These are phyloP conservation scores for sunflower (Helianthus annuus) DNA, from an alignment of 129 eudicot genomes.

Conservation along the genomic window DNA sequence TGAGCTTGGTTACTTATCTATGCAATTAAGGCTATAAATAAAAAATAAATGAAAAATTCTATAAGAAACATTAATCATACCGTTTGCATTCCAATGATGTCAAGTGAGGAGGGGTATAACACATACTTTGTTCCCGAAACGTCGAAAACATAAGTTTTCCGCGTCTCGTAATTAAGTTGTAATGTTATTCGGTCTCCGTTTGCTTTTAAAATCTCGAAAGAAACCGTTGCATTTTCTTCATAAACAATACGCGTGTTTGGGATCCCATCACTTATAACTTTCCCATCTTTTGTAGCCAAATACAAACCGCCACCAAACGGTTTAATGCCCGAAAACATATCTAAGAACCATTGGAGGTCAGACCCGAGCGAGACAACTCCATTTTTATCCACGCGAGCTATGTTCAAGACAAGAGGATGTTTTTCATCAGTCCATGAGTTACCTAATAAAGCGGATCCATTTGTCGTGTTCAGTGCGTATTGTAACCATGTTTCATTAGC, in stretches of 20 bases:
- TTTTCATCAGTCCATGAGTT: conserved; percentile 25
- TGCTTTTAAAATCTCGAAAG: conserved; percentile 21
- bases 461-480: conserved; percentile 41
- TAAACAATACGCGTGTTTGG: conserved; percentile 40
- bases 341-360: conserved; percentile 23
- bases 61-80: conserved; percentile 26
- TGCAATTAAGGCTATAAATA: neutral
- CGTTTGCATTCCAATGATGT: conserved; percentile 45
- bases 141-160: conserved; percentile 21
- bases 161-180: conserved; percentile 21
- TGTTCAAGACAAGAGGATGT: conserved; percentile 27
- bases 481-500: conserved; percentile 45
- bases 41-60: neutral
- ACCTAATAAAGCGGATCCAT: conserved; percentile 34
- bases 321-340: conserved; percentile 27
- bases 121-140: conserved; percentile 36
- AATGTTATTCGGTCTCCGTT: conserved; percentile 28
- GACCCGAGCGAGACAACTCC: conserved; percentile 56
- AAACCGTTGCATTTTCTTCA: conserved; percentile 22
- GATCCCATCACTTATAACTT: conserved; percentile 25
- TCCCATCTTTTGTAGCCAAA: conserved; percentile 48
- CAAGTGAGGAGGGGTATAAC: conserved; percentile 41
- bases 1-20: neutral
- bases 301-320: conserved; percentile 39
- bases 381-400: conserved; percentile 38